These are phyloP conservation scores for Rhizomucor miehei DNA, from an alignment of 371 early-diverging fungal genomes.

Conservation along the genomic window DNA sequence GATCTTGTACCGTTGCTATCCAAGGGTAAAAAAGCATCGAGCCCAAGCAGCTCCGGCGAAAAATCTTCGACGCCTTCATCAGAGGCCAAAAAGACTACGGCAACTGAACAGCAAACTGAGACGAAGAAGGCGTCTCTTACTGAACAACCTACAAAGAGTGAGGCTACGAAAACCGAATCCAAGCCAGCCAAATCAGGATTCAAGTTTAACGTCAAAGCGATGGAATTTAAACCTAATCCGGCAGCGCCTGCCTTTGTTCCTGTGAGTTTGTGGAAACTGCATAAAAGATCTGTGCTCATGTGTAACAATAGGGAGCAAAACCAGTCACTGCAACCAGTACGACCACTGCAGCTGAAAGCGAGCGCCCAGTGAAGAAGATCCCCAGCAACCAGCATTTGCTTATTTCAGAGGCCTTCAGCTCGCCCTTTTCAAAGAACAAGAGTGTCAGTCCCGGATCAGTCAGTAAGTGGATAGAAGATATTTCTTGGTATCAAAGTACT, in stretches of 20 bases:
- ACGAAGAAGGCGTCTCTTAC: neutral
- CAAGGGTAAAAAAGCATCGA: neutral
- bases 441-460: slow-evolving; percentile 28
- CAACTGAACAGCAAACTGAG: neutral
- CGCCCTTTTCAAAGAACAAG: slow-evolving; percentile 31
- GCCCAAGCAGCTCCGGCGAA: neutral
- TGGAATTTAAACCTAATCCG: slow-evolving; percentile 60
- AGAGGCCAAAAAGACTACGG: neutral
- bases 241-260: slow-evolving; percentile 58
- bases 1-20: slow-evolving; percentile 72
- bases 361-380: neutral
- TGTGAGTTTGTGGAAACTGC: slow-evolving; percentile 20
- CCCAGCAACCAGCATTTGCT: slow-evolving; percentile 16
- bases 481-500: no score
- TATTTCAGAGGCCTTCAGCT: slow-evolving; percentile 28
- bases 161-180: neutral
- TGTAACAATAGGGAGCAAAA: neutral
- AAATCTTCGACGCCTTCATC: neutral
- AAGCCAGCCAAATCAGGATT: slow-evolving; percentile 38
- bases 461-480: slow-evolving; percentile 15
- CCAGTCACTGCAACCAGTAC: neutral
- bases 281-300: neutral
- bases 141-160: neutral
- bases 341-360: neutral
- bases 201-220: slow-evolving; percentile 84